Percentiles rank a stretch among this genome's conserved stretches.
Conservation (phyloP, 805 yeast genomes). For the Metschnikowia noctiluminum region DNA sequence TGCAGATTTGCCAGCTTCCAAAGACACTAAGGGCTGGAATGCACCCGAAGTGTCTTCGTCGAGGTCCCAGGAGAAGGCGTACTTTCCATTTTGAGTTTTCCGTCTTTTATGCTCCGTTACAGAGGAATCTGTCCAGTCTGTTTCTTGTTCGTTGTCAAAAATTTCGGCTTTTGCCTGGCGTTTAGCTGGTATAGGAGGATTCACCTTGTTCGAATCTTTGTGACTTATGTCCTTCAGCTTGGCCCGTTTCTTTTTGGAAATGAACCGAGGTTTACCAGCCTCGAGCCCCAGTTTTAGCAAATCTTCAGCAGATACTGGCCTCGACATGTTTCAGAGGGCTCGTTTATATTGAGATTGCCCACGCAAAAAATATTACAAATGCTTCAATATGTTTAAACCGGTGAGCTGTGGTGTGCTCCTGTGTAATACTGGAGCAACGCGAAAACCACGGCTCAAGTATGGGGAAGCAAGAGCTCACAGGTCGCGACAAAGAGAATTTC, state of each 20-base stretch:
- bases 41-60: slow-evolving; percentile 60
- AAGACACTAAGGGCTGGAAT: slow-evolving; percentile 39
- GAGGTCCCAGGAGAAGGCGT: slow-evolving; percentile 66
- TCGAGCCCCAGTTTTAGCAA: slow-evolving; percentile 8
- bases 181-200: background rate
- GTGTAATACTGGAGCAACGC: background rate
- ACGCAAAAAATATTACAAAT: too few species aligned
- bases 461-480: background rate
- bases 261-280: slow-evolving; percentile 14
- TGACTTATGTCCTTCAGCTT: background rate
- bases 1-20: slow-evolving; percentile 12
- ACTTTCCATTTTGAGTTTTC: slow-evolving; percentile 27
- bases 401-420: background rate
- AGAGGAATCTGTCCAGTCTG: background rate
- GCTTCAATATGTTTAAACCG: too few species aligned
- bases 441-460: background rate
- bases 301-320: slow-evolving; percentile 18
- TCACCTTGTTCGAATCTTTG: background rate
- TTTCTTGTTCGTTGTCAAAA: background rate
- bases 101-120: slow-evolving; percentile 1
- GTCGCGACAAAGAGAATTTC: too few species aligned
- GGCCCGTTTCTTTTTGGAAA: slow-evolving; percentile 13
- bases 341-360: too few species aligned
- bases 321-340: slow-evolving; percentile 7
- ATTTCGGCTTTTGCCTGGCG: background rate